Evolutionary conservation across 345 rosid genomes (phyloP).

Genomic region (Noccaea caerulescens): DNA sequence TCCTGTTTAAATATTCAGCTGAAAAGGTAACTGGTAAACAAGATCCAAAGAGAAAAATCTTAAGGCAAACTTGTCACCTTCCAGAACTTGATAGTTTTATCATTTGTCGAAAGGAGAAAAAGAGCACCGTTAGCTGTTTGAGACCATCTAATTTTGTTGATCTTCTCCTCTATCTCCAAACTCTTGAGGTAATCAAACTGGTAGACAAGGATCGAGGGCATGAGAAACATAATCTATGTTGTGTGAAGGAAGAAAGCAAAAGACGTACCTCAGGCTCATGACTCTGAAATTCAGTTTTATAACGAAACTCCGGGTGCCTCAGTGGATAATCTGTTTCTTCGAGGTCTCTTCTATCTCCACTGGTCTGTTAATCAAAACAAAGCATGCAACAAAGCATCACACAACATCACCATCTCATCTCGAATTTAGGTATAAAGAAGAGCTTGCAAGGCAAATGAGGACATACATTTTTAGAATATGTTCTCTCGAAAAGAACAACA

Average conservation of each 20-base stretch:
- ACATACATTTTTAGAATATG: conserved; percentile 29
- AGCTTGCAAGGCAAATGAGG: background rate
- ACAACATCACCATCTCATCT: conserved; percentile 24
- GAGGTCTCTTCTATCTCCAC: conserved; percentile 41
- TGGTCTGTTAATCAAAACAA: conserved; percentile 14
- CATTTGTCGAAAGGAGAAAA: conserved; percentile 92
- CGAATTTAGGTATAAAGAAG: background rate
- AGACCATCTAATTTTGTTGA: conserved; percentile 96
- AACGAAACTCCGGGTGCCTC: conserved; percentile 92
- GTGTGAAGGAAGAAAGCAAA: background rate
- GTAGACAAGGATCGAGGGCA: conserved; percentile 21
- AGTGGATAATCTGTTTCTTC: conserved; percentile 66
- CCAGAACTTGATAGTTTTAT: conserved; percentile 96
- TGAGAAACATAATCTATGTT: background rate
- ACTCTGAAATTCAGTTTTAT: conserved; percentile 97
- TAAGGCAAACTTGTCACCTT: conserved; percentile 43
- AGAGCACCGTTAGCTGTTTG: conserved; percentile 79
- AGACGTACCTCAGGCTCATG: conserved; percentile 88
- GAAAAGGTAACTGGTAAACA: conserved; percentile 10
- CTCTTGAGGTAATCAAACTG: conserved; percentile 99
- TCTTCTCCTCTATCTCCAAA: conserved; percentile 99
- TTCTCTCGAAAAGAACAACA: conserved; percentile 44
- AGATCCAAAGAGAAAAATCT: background rate
- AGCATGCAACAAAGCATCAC: conserved; percentile 16
- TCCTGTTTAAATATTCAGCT: background rate